A percentile compares a stretch with the other conserved stretches of the same genome.
These are phyloP conservation scores for Gaultheria prostrata DNA, from an alignment of 148 eudicot genomes.

Conservation along the genomic window DNA sequence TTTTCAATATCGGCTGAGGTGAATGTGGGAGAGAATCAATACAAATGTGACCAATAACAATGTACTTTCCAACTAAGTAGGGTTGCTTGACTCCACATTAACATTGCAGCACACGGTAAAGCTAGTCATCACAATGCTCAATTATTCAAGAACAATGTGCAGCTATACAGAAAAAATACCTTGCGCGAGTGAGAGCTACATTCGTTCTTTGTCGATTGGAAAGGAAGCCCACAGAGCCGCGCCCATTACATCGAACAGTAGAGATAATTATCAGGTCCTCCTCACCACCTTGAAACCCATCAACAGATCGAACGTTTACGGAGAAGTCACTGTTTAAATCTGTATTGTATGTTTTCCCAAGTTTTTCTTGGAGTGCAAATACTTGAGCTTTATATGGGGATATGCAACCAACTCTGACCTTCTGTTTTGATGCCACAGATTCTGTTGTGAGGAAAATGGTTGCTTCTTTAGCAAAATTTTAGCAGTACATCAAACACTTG, in stretches of 20 bases:
- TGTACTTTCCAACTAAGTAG: too few species aligned
- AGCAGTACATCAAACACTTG: conserved; percentile 30
- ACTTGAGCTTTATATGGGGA: conserved; percentile 39
- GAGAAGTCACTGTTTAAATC: background rate
- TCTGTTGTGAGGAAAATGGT: conserved; percentile 16
- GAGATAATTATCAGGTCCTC: conserved; percentile 64
- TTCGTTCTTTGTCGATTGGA: conserved; percentile 46
- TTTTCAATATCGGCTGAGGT: too few species aligned
- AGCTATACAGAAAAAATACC: conserved; percentile 25
- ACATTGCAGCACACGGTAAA: too few species aligned
- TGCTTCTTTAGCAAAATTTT: conserved; percentile 27
- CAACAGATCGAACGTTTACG: background rate
- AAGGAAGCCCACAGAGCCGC: conserved; percentile 63
- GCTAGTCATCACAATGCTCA: background rate
- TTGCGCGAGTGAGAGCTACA: conserved; percentile 75
- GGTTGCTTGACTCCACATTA: too few species aligned
- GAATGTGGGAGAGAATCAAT: too few species aligned
- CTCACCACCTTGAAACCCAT: background rate
- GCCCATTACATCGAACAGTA: conserved; percentile 51
- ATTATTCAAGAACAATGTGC: background rate
- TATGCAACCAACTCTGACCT: conserved; percentile 47
- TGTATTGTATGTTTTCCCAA: background rate
- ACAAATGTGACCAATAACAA: too few species aligned
- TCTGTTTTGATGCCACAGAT: conserved; percentile 24
- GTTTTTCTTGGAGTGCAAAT: background rate